Conservation (phyloP, 2,329 filamentous ascomycete genomes). For the Alternaria conjuncta region DNA sequence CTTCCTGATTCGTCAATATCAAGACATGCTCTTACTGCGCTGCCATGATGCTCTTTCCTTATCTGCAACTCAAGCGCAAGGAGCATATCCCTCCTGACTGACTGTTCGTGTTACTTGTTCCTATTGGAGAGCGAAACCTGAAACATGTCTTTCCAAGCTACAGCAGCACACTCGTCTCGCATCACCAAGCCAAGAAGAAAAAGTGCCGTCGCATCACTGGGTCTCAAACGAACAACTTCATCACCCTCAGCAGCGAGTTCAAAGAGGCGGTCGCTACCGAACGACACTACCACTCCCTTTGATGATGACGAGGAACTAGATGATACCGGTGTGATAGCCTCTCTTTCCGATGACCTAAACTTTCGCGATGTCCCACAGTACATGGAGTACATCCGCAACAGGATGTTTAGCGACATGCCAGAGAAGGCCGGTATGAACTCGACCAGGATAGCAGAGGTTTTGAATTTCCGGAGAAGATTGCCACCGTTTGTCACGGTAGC, state of each 20-base stretch:
- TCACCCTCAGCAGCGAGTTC: conserved; percentile 48
- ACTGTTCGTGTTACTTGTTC: neutral
- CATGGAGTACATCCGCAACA: conserved; percentile 65
- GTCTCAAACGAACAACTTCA: conserved; percentile 40
- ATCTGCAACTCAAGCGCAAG: neutral
- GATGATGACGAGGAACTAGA: conserved; percentile 58
- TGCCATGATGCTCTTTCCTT: conserved; percentile 21
- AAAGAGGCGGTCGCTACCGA: conserved; percentile 36
- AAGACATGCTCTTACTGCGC: conserved; percentile 20
- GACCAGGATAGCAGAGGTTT: conserved; percentile 66
- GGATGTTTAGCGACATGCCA: conserved; percentile 71
- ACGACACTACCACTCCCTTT: conserved; percentile 30
- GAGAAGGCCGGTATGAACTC: conserved; percentile 67
- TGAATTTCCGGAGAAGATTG: conserved; percentile 65
- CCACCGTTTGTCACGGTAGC: conserved; percentile 70
- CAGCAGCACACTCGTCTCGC: conserved; percentile 40
- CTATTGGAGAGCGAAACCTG: neutral
- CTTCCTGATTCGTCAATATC: conserved; percentile 30
- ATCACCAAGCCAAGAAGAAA: conserved; percentile 34
- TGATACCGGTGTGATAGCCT: conserved; percentile 64
- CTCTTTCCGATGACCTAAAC: conserved; percentile 62
- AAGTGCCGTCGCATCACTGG: conserved; percentile 31
- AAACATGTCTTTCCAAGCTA: conserved; percentile 39
- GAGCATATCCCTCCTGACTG: conserved; percentile 10
- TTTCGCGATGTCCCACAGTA: conserved; percentile 69